Base-by-base conservation (phyloP, 768 basidiomycete genomes). In the Leccinum boreale region DNA sequence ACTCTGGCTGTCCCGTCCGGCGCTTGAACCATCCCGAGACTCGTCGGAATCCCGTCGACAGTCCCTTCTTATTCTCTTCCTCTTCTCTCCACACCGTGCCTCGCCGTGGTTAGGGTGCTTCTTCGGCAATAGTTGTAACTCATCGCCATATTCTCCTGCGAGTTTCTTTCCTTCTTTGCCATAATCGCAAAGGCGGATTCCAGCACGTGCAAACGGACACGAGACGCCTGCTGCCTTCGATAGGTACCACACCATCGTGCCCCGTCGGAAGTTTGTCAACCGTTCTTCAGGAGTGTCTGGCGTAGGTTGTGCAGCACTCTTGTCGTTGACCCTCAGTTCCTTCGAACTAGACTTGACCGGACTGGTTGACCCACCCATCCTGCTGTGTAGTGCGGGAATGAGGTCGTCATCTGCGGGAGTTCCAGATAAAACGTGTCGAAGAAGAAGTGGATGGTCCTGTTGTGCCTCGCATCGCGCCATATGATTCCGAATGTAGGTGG, bases 191-290 rank as follows among this genome's bases (percentile, higher is more conserved):
- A 89, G 79, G 36, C 84, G 78, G 51, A 92, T 86, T n/a, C 88
- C 87, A 1, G 81, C 85, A 57, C 84, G 78, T 5, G 85, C 75
- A 68, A 92, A 92, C 5, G 89, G 89, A 71, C 89, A 91, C 0
- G 85, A 83, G 6, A 85, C 81, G 51, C 90, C 90, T 9, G 88
- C 84, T 17, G 86, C 87, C 62, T 83, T 81, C 68, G 84, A 85
- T 58, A 92, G 78, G 70, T 90, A 92, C 88, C 88, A 92, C 15
- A 92, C 88, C 66, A 83, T 82, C 46, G 89, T 92, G 29, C 90
- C 90, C 35, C 85, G 81, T 56, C 89, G 79, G 67, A 90, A 92
- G 70, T 89, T 89, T 19, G 89, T 90, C 39, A 79, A 61, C 33
- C 86, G 77, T 55, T 68, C 70, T 50, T 73, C 71, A 5, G 48